Evolutionary conservation across 75 land plant species (phyloP), one percentile per base, ranked within the genome.

Genomic region (Larix kaempferi): DNA sequence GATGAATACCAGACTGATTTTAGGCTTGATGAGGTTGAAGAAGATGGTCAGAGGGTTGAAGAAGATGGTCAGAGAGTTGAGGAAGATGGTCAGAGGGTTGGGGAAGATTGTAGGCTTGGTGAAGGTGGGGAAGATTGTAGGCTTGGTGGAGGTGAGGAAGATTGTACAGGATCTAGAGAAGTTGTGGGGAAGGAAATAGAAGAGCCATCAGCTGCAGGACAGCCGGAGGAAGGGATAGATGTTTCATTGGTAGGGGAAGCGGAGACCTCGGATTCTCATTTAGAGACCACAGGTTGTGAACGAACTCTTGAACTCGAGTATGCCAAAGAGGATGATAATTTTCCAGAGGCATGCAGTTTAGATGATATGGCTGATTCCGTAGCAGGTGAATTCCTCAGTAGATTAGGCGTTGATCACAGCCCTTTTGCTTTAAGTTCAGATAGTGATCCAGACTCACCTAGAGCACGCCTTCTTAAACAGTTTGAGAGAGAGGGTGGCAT

Each of bases 371-470:
- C 84, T 19, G 92, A 94, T 29, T 81, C 83, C 33, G 91, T 93
- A 22, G 92, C 88, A 33, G 87, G 75, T 60, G 97, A 97, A 64
- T 97, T 97, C 77, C 81, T 97, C 71, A 74, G 76, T 74, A 85
- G 92, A 91, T 77, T 94, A 56, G 95, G 85, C 0, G 61, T 83
- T 25, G 92, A 88, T 59, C 79, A 88, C 19, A 75, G 85, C 59
- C 86, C 91, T 37, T 77, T 86, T 71, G 80, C 84, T 10, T 59
- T 84, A 69, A 84, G 87, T 61, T 90, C 93, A 59, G 99, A 92
- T 19, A 91, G 94, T 85, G 62, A 60, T 65, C 84, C 87, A 6
- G 99, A 96, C 25, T 94, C 99, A 0, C 99, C 99, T 23, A 90
- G 94, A 59, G 99, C 90, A 39, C 86, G 80, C 21, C 79, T 97